Base-by-base conservation (phyloP, 2,329 filamentous ascomycete genomes). In the Curvularia sp. region DNA sequence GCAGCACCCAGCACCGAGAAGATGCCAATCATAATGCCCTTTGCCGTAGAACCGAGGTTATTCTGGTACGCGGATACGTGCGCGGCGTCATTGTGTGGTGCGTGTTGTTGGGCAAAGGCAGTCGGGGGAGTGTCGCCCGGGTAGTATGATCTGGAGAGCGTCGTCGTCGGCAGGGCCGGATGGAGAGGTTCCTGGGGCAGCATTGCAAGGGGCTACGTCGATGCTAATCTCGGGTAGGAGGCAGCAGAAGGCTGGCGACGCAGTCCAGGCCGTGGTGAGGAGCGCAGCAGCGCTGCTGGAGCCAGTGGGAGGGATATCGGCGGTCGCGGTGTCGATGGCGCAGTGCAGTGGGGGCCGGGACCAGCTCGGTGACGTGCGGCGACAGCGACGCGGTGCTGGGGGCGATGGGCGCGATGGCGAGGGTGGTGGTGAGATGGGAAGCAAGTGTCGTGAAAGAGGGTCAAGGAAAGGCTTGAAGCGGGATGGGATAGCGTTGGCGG, bases 1-100 rank as follows among this genome's bases (percentile, higher is more conserved):
- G 94, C 94, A 39, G 93, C 96, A 62, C 93, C 94, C 78, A 98
- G 94, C 13, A 94, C 96, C 39, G 93, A 97, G 62, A 97, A 84
- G 74, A 99, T 88, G 67, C 94, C 95, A 76, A 99, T 98, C 78
- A 98, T 85, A 71, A 98, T 91, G 77, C 94, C 94, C 75, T 87
- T 88, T 58, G 86, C 87, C 53, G 86, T 87, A 38, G 85, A 86
- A 54, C 82, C 82, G 65, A 76, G 66, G 49, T 61, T 62, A 55
- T 63, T 61, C 44, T 69, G 63, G 53, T 67, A 65, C 33, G 59
- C 56, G 13, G 61, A 31, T 68, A 70, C 66, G 63, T 69, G 72
- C 42, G 72, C 62, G 44, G 65, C 65, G 22, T 71, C 64, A 49
- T 66, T 63, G 49, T 67, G 64, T 42, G 65, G 55, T 15, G 64